Conservation (phyloP, 2,329 filamentous ascomycete genomes). For the Phyllosticta citrichinensis region DNA sequence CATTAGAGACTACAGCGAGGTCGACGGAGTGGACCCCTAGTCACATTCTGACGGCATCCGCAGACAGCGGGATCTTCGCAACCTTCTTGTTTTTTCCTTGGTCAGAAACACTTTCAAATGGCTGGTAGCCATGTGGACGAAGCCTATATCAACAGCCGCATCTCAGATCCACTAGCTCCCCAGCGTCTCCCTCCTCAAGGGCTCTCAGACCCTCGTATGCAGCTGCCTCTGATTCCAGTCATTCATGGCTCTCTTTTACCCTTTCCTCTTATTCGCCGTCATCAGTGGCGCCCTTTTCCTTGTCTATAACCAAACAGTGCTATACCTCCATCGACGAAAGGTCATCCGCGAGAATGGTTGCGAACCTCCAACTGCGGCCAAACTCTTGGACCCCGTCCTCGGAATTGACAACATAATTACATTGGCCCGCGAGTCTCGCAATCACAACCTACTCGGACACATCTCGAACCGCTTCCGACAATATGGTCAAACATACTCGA, state of each 20-base stretch:
- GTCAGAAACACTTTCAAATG: background rate
- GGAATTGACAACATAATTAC: slow-evolving; percentile 41
- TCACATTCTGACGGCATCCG: background rate
- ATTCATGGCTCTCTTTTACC: background rate
- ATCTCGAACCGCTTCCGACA: background rate
- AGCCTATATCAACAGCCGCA: background rate
- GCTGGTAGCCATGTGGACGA: background rate
- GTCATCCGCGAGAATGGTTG: slow-evolving; percentile 38
- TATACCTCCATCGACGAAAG: slow-evolving; percentile 27
- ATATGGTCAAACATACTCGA: slow-evolving; percentile 1
- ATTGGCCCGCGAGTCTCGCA: slow-evolving; percentile 27
- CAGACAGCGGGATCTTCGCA: background rate
- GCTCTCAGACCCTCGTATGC: slow-evolving; percentile 14
- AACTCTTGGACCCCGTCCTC: slow-evolving; percentile 37
- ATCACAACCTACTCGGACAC: slow-evolving; percentile 23
- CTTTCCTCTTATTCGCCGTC: slow-evolving; percentile 15
- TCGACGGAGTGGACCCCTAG: background rate
- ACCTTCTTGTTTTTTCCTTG: background rate
- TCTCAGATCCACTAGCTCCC: background rate
- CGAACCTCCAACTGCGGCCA: slow-evolving; percentile 30
- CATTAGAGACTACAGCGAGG: background rate
- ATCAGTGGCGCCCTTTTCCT: slow-evolving; percentile 25
- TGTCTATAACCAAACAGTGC: slow-evolving; percentile 21
- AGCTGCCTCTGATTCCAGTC: background rate
- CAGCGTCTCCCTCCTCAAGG: background rate